phyloP scores from a whole-genome alignment of 2,329 filamentous ascomycete species.

The Metarhizium anisopliae region DNA sequence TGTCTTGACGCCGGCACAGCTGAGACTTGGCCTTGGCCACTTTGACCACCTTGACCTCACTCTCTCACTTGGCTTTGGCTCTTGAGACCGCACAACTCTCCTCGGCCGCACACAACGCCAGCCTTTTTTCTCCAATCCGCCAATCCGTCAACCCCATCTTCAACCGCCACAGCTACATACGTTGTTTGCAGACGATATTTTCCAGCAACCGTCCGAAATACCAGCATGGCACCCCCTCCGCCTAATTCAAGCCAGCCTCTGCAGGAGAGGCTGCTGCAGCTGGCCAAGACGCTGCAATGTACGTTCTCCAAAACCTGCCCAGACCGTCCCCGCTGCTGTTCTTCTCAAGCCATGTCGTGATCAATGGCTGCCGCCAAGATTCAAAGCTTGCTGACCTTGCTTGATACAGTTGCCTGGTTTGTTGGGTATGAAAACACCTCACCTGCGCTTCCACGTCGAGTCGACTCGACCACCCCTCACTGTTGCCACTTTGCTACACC shows the following conservation, averaged over 20 bases:
- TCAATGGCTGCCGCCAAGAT: not conserved
- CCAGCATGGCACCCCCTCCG: constrained; percentile 45
- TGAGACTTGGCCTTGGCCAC: not conserved
- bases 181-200: not conserved
- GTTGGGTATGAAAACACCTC: constrained; percentile 54
- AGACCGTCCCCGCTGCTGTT: not conserved
- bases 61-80: not conserved
- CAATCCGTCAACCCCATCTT: not conserved
- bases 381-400: constrained; percentile 23
- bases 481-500: not conserved
- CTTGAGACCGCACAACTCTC: not conserved
- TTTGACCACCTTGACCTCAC: not conserved
- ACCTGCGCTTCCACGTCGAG: constrained; percentile 5
- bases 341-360: not conserved
- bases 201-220: not conserved
- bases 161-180: not conserved
- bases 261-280: constrained; percentile 61
- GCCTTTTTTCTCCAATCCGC: not conserved
- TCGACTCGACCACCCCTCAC: not conserved
- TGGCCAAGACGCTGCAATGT: constrained; percentile 92
- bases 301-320: constrained; percentile 29
- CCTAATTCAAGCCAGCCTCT: constrained; percentile 61
- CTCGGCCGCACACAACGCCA: not conserved
- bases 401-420: constrained; percentile 64
- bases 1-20: not conserved